Base-by-base conservation (phyloP, 2,329 filamentous ascomycete genomes). In the Pseudohalonectria lignicola region DNA sequence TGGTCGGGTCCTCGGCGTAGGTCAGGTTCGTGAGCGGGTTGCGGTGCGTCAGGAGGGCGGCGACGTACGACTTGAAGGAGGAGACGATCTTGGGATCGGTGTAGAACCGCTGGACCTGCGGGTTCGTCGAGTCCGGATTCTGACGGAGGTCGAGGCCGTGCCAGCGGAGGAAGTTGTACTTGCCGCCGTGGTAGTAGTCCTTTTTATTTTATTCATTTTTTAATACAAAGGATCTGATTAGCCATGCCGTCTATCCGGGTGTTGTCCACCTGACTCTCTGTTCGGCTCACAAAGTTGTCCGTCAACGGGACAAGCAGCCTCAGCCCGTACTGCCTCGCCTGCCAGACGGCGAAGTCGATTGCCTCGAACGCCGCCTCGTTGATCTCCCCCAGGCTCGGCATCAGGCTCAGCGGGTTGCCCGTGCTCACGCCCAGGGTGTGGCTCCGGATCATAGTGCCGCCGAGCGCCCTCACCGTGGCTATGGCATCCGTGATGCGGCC, bases 141-240 rank as follows among this genome's bases (percentile, higher is more conserved):
- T 55, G 52, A 9, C 51, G 59, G 37, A 68, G 60, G 45, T 67
- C 55, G 47, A 63, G 56, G 7, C 65, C 64, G 15, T 53, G 53
- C 58, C 60, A 69, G 18, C 66, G 60, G 21, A 69, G 52, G 48
- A 67, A 70, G 44, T 56, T 55, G 51, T 63, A 69, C 48, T 67
- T 68, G 6, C 66, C 66, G 17, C 66, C 65, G 42, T 69, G 66
- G 48, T 68, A 69, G 45, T 68, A 69, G 46, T 69, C 60, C 54
- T 62, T 12, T 8, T 28, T 7, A 26, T 33, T 16, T 20, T 13
- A 37, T 3, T 28, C 11, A 10, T n/a, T 8, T 26, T 12, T n/a
- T n/a, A n/a, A n/a, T n/a, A n/a, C n/a, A n/a, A n/a, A n/a, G n/a
- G n/a, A n/a, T n/a, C n/a, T n/a, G n/a, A n/a, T n/a, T n/a, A n/a